These are phyloP conservation scores for Penicillium samsonianum DNA, from an alignment of 495 filamentous ascomycete genomes.

Conservation along the genomic window DNA sequence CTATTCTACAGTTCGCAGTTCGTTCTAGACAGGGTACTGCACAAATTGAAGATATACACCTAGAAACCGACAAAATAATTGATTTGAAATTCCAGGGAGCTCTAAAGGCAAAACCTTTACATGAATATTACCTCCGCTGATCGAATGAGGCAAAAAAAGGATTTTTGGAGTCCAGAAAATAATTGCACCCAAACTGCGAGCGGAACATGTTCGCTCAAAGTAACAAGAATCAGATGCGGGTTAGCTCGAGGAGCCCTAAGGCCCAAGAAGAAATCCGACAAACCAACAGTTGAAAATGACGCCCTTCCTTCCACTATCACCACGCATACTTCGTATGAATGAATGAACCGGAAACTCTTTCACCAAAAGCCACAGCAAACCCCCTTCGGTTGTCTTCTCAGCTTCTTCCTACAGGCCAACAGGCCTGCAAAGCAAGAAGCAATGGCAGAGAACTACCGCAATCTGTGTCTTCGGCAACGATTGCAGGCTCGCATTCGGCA, in stretches of 20 bases:
- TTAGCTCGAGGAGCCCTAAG: neutral
- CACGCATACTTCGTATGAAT: neutral
- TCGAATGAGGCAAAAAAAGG: neutral
- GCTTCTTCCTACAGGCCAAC: neutral
- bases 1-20: too few species aligned
- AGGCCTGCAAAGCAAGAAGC: neutral
- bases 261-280: neutral
- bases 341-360: neutral
- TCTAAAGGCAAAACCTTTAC: too few species aligned
- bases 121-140: too few species aligned
- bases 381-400: neutral
- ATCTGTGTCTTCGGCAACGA: constrained; percentile 17
- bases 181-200: too few species aligned
- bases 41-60: too few species aligned
- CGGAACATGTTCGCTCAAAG: neutral
- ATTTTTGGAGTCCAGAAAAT: neutral
- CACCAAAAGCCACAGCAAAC: neutral
- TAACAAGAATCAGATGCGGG: neutral
- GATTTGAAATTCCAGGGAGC: too few species aligned
- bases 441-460: constrained; percentile 2
- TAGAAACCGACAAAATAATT: too few species aligned
- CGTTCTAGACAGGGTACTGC: too few species aligned
- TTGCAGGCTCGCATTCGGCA: constrained; percentile 18
- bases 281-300: neutral
- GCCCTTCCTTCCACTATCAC: neutral